Conservation (phyloP, 2,329 filamentous ascomycete genomes). For the Colletotrichum cordylinicola region DNA sequence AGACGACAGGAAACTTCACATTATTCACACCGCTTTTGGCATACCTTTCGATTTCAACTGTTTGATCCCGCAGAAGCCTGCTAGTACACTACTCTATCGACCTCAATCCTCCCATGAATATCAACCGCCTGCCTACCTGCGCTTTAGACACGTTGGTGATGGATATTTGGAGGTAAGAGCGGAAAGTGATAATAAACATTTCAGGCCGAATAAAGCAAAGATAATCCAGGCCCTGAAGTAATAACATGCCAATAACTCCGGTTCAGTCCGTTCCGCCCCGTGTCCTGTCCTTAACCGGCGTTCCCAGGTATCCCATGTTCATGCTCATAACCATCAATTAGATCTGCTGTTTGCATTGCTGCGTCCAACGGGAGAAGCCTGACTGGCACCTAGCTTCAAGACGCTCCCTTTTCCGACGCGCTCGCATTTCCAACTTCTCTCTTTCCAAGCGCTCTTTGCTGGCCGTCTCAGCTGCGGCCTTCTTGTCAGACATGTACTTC, state of each 20-base stretch:
- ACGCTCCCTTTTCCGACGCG: conserved; percentile 30
- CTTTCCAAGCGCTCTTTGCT: conserved; percentile 31
- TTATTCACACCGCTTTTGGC: neutral
- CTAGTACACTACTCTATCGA: conserved; percentile 11
- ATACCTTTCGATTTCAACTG: neutral
- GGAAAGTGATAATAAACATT: neutral
- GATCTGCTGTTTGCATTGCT: conserved; percentile 21
- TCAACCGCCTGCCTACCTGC: neutral
- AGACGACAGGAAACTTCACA: neutral
- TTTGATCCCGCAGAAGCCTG: conserved; percentile 1
- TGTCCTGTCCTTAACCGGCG: neutral
- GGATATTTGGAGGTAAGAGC: neutral
- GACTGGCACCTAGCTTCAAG: conserved; percentile 25
- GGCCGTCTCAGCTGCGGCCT: conserved; percentile 29
- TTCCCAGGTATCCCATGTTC: conserved; percentile 16
- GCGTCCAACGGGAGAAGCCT: conserved; percentile 22
- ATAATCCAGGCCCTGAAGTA: neutral
- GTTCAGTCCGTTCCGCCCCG: conserved; percentile 1
- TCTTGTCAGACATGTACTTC: conserved; percentile 30
- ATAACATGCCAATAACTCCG: conserved; percentile 8
- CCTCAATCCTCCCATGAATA: neutral
- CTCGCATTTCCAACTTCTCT: conserved; percentile 32
- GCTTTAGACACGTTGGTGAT: neutral
- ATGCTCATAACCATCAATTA: conserved; percentile 2
- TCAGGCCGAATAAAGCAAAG: neutral